Evolutionary conservation across 1,284 basidiomycete genomes (phyloP).

Genomic region (Austropuccinia psidii): DNA sequence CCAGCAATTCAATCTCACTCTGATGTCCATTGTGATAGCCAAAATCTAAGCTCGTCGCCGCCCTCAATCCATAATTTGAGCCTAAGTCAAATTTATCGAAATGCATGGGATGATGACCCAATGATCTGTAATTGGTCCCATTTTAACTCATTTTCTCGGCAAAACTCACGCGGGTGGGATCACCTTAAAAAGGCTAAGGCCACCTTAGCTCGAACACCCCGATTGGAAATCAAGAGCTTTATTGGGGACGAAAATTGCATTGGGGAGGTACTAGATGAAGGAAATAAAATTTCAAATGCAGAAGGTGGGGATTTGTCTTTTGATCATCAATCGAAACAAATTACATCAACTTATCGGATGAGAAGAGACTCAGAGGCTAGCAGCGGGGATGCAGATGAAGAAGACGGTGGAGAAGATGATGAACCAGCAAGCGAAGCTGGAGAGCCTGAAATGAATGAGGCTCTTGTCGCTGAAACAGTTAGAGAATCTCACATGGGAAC

Average conservation of each 20-base stretch:
- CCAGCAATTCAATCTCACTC: background rate
- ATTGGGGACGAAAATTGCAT: background rate
- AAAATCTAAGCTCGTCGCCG: background rate
- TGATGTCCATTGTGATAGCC: background rate
- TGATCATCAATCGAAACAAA: background rate
- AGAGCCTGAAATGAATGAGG: background rate
- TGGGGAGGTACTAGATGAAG: background rate
- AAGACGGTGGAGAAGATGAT: slow-evolving; percentile 33
- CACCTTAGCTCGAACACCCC: slow-evolving; percentile 24
- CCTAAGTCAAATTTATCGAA: slow-evolving; percentile 31
- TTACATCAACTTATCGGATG: slow-evolving; percentile 10
- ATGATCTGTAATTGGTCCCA: slow-evolving; percentile 23
- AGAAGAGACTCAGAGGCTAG: slow-evolving; percentile 23
- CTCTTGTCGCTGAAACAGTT: background rate
- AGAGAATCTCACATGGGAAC: background rate
- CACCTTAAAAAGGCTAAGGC: background rate
- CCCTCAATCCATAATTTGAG: background rate
- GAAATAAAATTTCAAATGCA: background rate
- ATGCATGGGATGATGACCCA: slow-evolving; percentile 33
- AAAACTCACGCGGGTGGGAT: background rate
- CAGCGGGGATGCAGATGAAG: slow-evolving; percentile 34
- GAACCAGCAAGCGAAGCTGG: slow-evolving; percentile 17
- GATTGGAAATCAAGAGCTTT: slow-evolving; percentile 23
- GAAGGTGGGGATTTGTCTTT: slow-evolving; percentile 6
- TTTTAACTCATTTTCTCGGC: background rate